phyloP scores from a whole-genome alignment of 2,329 filamentous ascomycete species.

The Mollisia scopiformis region DNA sequence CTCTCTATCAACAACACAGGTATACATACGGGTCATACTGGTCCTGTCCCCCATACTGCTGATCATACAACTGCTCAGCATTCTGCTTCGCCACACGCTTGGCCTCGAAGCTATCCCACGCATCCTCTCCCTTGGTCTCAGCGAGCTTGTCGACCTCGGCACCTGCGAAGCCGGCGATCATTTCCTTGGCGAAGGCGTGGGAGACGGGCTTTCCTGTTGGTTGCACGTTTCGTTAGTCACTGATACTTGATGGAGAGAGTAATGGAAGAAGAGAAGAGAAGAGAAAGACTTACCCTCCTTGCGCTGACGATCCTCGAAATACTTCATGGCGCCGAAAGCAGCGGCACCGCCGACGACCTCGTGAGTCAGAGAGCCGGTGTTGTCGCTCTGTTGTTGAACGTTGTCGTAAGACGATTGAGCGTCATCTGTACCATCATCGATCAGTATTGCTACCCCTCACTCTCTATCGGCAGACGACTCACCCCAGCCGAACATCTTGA shows the following conservation, averaged over 20 bases:
- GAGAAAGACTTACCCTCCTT: constrained; percentile 56
- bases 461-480: too few relatives aligned
- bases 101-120: constrained; percentile 58
- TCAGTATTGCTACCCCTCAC: not conserved
- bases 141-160: constrained; percentile 77
- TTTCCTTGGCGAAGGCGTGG: constrained; percentile 78
- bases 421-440: not conserved
- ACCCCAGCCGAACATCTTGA: not conserved
- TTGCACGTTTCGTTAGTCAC: not conserved
- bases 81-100: constrained; percentile 61
- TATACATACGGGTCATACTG: constrained; percentile 59
- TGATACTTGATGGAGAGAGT: not conserved
- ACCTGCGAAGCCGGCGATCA: constrained; percentile 71
- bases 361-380: constrained; percentile 59
- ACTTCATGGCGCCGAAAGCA: constrained; percentile 79
- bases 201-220: constrained; percentile 66
- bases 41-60: constrained; percentile 56
- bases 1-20: too few relatives aligned
- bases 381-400: not conserved
- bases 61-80: constrained; percentile 62
- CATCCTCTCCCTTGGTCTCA: constrained; percentile 69
- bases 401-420: not conserved
- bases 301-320: constrained; percentile 76
- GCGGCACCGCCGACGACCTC: constrained; percentile 77
- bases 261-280: not conserved